These are phyloP conservation scores for Helichrysum umbraculigerum DNA, from an alignment of 129 eudicot species.

Conservation along the genomic window DNA sequence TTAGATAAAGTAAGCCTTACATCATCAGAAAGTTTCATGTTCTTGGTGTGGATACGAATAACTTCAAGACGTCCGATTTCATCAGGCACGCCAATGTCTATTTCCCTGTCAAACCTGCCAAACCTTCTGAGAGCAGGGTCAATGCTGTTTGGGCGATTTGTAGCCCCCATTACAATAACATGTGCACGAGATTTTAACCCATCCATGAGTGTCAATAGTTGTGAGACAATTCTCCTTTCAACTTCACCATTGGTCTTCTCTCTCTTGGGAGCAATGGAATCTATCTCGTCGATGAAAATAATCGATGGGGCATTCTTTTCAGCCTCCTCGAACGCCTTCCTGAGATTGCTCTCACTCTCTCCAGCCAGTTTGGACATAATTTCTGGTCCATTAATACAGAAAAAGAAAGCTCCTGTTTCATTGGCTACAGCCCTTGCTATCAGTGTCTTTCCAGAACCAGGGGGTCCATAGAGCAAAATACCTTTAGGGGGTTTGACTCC, in stretches of 20 bases:
- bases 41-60: slow-evolving; percentile 74
- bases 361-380: slow-evolving; percentile 85
- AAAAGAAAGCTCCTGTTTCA: slow-evolving; percentile 82
- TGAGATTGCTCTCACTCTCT: slow-evolving; percentile 81
- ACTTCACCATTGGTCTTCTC: slow-evolving; percentile 87
- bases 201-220: slow-evolving; percentile 77
- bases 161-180: slow-evolving; percentile 86
- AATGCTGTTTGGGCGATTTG: slow-evolving; percentile 81
- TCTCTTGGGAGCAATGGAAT: slow-evolving; percentile 83
- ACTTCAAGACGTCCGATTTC: slow-evolving; percentile 85
- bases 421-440: slow-evolving; percentile 86
- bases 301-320: slow-evolving; percentile 88
- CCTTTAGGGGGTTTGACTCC: slow-evolving; percentile 84
- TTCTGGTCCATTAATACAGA: slow-evolving; percentile 75
- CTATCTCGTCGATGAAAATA: slow-evolving; percentile 82
- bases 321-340: slow-evolving; percentile 91
- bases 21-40: slow-evolving; percentile 79
- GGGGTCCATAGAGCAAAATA: slow-evolving; percentile 76
- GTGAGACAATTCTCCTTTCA: slow-evolving; percentile 80
- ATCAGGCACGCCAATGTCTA: slow-evolving; percentile 87
- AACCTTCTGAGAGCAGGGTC: slow-evolving; percentile 83
- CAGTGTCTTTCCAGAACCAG: slow-evolving; percentile 77
- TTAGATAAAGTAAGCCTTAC: slow-evolving; percentile 27
- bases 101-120: slow-evolving; percentile 81
- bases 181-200: slow-evolving; percentile 76